Evolutionary conservation across 768 basidiomycete genomes (phyloP).

Genomic region (Pleurotus platypus): DNA sequence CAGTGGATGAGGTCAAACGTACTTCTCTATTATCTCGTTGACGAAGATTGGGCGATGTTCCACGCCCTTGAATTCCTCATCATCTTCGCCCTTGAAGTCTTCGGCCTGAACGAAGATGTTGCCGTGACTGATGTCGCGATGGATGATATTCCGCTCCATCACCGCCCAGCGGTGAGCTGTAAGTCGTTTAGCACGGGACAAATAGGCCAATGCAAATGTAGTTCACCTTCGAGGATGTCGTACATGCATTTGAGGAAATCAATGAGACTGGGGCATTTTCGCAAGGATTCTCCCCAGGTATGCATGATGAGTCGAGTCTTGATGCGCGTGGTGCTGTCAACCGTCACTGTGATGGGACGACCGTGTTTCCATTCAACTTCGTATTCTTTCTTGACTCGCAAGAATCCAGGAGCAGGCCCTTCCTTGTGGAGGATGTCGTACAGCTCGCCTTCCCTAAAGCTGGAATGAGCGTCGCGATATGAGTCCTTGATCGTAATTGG

Average conservation of each 20-base stretch:
- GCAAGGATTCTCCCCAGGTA: no score
- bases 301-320: no score
- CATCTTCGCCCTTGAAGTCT: neutral
- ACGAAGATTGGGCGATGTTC: neutral
- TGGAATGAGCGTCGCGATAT: no score
- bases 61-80: neutral
- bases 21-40: neutral
- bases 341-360: no score
- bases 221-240: conserved; percentile 3
- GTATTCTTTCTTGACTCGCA: no score
- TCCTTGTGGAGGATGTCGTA: no score
- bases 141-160: neutral
- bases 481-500: no score
- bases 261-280: neutral
- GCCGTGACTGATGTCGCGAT: neutral
- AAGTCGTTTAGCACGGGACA: neutral
- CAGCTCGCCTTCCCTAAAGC: no score
- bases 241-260: conserved; percentile 1
- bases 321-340: no score
- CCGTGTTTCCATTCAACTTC: no score
- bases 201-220: neutral
- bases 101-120: neutral
- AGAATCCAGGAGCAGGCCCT: no score
- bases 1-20: neutral
- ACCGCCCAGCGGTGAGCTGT: neutral